Conservation (phyloP, 805 yeast species). For the Cyberlindnera euphorbiiphila region DNA sequence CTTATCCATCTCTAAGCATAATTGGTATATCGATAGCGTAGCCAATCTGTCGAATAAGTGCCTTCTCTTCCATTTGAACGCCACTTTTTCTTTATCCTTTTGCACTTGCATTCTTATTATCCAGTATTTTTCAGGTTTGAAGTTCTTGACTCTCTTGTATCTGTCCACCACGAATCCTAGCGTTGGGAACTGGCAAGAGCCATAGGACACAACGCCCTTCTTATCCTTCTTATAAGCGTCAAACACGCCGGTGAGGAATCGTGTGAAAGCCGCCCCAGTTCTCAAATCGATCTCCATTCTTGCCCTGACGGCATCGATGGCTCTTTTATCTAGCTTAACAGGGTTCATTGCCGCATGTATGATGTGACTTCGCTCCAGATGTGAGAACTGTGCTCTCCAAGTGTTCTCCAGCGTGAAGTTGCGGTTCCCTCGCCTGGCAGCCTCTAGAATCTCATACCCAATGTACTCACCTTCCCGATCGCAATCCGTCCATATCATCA, state of each 20-base stretch:
- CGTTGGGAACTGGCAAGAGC: conserved; percentile 95
- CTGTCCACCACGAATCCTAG: conserved; percentile 95
- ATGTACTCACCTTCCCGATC: conserved; percentile 95
- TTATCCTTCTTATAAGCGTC: conserved; percentile 23
- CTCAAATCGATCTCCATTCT: conserved; percentile 85
- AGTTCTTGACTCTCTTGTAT: conserved; percentile 66
- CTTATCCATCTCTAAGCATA: conserved; percentile 44
- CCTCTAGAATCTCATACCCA: conserved; percentile 74
- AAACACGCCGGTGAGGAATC: conserved; percentile 62
- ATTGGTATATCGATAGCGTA: conserved; percentile 61
- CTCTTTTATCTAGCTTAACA: conserved; percentile 52
- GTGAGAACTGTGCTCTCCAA: conserved; percentile 83
- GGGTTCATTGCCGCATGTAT: conserved; percentile 72
- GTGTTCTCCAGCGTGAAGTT: conserved; percentile 44
- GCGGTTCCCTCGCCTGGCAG: conserved; percentile 52
- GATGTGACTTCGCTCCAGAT: conserved; percentile 74
- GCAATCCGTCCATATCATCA: conserved; percentile 98
- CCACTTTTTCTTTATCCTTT: conserved; percentile 37
- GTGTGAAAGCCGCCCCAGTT: conserved; percentile 85
- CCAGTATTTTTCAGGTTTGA: conserved; percentile 82
- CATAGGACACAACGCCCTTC: conserved; percentile 57
- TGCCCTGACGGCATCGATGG: conserved; percentile 81
- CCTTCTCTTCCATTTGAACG: conserved; percentile 69
- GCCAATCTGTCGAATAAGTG: conserved; percentile 70
- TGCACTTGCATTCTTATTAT: conserved; percentile 49